Percentiles rank a stretch among this genome's conserved stretches.
phyloP scores from a whole-genome alignment of 2,329 filamentous ascomycete genomes.

The Pleomassaria siparia region DNA sequence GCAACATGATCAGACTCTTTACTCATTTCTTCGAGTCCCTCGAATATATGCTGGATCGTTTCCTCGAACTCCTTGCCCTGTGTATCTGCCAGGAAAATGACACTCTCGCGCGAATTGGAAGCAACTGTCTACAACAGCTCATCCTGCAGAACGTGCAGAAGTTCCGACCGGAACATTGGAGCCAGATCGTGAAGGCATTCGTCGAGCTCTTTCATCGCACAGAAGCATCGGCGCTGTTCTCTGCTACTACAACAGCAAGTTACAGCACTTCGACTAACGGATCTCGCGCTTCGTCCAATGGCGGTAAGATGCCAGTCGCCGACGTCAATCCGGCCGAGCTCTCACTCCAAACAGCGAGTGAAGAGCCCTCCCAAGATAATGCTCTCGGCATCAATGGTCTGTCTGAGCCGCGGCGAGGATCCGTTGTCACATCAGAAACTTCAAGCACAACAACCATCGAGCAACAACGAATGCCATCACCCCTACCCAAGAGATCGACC shows the following conservation, averaged over 20 bases:
- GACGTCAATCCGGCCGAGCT: conserved; percentile 38
- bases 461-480: conserved; percentile 32
- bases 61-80: conserved; percentile 87
- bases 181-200: conserved; percentile 91
- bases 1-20: conserved; percentile 98
- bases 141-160: conserved; percentile 96
- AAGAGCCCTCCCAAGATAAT: conserved; percentile 40
- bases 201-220: conserved; percentile 94
- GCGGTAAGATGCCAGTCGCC: conserved; percentile 44
- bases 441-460: conserved; percentile 21
- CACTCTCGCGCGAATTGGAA: conserved; percentile 95
- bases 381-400: conserved; percentile 50
- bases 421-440: conserved; percentile 34
- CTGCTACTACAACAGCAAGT: conserved; percentile 63
- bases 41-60: conserved; percentile 98
- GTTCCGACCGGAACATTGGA: conserved; percentile 85
- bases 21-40: conserved; percentile 97
- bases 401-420: conserved; percentile 27
- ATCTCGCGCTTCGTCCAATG: conserved; percentile 37
- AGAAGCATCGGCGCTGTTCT: conserved; percentile 93
- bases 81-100: conserved; percentile 99
- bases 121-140: conserved; percentile 94
- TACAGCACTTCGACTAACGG: conserved; percentile 55
- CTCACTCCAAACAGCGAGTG: conserved; percentile 30
- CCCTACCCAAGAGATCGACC: conserved; percentile 39